Evolutionary conservation across 2,329 filamentous ascomycete genomes (phyloP), one percentile per base, ranked within the genome.

Genomic region (Rutstroemia sp.): DNA sequence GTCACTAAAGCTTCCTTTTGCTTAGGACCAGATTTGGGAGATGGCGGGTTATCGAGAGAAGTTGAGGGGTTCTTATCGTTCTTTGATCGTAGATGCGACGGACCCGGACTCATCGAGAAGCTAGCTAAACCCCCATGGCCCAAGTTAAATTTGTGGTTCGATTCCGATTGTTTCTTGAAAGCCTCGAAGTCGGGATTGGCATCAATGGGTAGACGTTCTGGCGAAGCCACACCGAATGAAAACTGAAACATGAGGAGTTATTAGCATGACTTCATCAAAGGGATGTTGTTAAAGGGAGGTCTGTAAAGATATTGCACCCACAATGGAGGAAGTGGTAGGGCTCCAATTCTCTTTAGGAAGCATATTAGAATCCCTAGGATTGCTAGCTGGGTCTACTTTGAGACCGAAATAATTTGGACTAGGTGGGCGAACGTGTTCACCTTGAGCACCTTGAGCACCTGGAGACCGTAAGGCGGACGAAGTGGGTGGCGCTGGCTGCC

Each of bases 351-450:
- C 82, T 56, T 82, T 82, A 1, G 84, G 78, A 60, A 87, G 76
- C 37, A 77, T 76, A 4, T 78, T 80, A 2, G 85, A 86, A 53
- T 86, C 84, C 59, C 84, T 79, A 23, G 80, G 76, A 59, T 88
- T 83, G 55, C 73, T 76, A 47, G 74, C 71, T 19, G 81, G 70
- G 57, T 90, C 84, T 60, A 89, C 74, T 30, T 84, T 76, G 58
- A 95, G 81, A 56, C 88, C 88, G 69, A 96, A 96, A 72, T 96
- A 96, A 69, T 92, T 95, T 12, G 90, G 89, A 68, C 89, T 92
- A 9, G 83, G 74, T 1, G 79, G 73, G 60, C 77, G 75, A 30
- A 57, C 62, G 19, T 63, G 48, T 38, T 51, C 63, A n/a, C 37
- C 52, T 16, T 61, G 59, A 23, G 23, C 63, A n/a, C 37, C 52